Percentiles rank a stretch among this genome's conserved stretches.
These are phyloP conservation scores for Ophiostoma pallidulum DNA, from an alignment of 2,329 filamentous ascomycete genomes.

Conservation along the genomic window DNA sequence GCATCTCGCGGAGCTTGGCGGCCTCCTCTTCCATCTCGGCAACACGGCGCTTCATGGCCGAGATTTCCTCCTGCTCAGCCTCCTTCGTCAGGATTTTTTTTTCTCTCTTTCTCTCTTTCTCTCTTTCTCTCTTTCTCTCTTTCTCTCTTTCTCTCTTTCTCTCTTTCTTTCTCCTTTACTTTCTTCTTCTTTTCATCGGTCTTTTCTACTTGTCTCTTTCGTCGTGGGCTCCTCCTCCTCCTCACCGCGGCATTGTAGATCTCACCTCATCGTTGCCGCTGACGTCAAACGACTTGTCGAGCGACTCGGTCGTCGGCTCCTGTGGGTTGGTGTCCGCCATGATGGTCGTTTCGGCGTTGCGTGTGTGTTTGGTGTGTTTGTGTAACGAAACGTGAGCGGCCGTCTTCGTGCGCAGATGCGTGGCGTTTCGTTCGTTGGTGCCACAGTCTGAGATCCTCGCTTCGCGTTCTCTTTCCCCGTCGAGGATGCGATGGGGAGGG, in stretches of 20 bases:
- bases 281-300: constrained; percentile 31
- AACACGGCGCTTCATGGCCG: constrained; percentile 76
- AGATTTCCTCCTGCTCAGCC: constrained; percentile 59
- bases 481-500: not conserved
- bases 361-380: not conserved
- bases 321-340: constrained; percentile 25
- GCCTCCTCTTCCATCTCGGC: constrained; percentile 89
- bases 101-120: constrained; percentile 8
- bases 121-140: not conserved
- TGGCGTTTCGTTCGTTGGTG: no score
- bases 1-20: constrained; percentile 78
- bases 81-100: constrained; percentile 14
- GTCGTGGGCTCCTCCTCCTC: constrained; percentile 9
- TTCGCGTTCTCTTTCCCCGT: no score
- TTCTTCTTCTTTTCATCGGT: not conserved
- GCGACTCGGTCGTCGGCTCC: constrained; percentile 22
- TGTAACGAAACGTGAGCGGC: not conserved
- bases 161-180: not conserved
- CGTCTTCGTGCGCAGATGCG: no score
- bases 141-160: constrained; percentile 6
- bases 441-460: no score
- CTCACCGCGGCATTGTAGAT: constrained; percentile 14
- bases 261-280: constrained; percentile 40
- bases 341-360: not conserved
- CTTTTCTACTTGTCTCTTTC: constrained; percentile 6